These are phyloP conservation scores for Kluyveromyces nonfermentans DNA, from an alignment of 805 yeast genomes.

Conservation along the genomic window DNA sequence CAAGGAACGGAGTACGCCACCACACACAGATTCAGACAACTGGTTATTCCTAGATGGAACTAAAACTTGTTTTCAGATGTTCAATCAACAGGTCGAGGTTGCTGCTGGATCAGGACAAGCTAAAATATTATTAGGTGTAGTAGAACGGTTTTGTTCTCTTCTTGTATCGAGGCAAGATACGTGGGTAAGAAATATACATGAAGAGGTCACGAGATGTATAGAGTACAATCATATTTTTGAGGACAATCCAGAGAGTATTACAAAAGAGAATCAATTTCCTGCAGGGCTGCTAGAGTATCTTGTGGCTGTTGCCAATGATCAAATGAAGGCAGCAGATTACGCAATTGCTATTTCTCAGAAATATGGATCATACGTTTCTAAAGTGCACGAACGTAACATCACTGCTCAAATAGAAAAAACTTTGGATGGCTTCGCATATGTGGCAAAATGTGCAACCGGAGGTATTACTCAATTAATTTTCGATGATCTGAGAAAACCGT, in stretches of 20 bases:
- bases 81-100: slow-evolving; percentile 82
- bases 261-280: slow-evolving; percentile 39
- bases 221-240: slow-evolving; percentile 27
- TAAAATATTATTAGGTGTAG: slow-evolving; percentile 66
- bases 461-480: slow-evolving; percentile 52
- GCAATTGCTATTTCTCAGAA: slow-evolving; percentile 62
- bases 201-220: slow-evolving; percentile 38
- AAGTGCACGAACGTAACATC: slow-evolving; percentile 52
- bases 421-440: slow-evolving; percentile 71
- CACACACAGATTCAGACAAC: slow-evolving; percentile 60
- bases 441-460: slow-evolving; percentile 55
- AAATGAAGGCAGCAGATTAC: slow-evolving; percentile 59
- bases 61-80: slow-evolving; percentile 68
- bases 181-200: slow-evolving; percentile 49
- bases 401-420: slow-evolving; percentile 48
- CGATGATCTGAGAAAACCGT: slow-evolving; percentile 60
- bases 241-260: slow-evolving; percentile 27
- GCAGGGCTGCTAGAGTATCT: slow-evolving; percentile 75
- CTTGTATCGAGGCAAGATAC: slow-evolving; percentile 51
- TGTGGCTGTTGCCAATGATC: slow-evolving; percentile 79
- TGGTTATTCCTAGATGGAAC: slow-evolving; percentile 65
- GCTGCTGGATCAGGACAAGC: slow-evolving; percentile 82
- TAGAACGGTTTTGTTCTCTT: slow-evolving; percentile 57
- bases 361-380: slow-evolving; percentile 55
- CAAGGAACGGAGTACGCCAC: slow-evolving; percentile 56